Evolutionary conservation across 169 alveolate genomes (phyloP), one percentile per base, ranked within the genome.

Genomic region (Theileria parva): DNA sequence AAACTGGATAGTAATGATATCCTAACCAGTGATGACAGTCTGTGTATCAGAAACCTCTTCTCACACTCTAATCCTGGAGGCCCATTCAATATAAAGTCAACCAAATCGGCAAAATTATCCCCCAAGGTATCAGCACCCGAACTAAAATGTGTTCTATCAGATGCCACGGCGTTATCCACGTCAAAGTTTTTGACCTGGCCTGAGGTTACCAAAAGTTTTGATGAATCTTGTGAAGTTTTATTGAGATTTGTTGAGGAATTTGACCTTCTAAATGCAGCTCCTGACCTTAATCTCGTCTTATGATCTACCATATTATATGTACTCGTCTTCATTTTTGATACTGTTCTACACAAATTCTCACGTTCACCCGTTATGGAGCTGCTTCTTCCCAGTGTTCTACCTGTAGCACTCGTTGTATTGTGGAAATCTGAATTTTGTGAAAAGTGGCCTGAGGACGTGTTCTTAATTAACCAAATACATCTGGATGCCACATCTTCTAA

Each of bases 381-480:
- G 5, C 9, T n/a, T 23, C n/a, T 23, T 8, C 34, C 30, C 68
- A 25, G 0, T n/a, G 28, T 7, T n/a, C 15, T n/a, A 12, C 5
- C 34, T 9, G 25, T 0, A 8, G 13, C 6, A 53, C 61, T 53
- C n/a, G n/a, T n/a, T 15, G 25, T 53, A 17, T 4, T 7, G 7
- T 3, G 28, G 1, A 6, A 19, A 17, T 53, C 34, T 60, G 68
- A 27, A 32, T 5, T 23, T 21, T 1, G 11, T 2, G 32, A 60
- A n/a, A 25, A 60, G 34, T 23, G 39, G 3, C 71, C 48, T 39
- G 32, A 27, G 27, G 13, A 13, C 21, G 71, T 64, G 50, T 75
- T 76, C 12, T 67, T 50, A 27, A 83, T 66, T 9, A 83, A 17
- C 89, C 89, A 83, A 8, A 19, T 1, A 51, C 89, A 83, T 21